These are phyloP conservation scores for Fusarium incarnatum DNA, from an alignment of 2,329 filamentous ascomycete species.

Conservation along the genomic window DNA sequence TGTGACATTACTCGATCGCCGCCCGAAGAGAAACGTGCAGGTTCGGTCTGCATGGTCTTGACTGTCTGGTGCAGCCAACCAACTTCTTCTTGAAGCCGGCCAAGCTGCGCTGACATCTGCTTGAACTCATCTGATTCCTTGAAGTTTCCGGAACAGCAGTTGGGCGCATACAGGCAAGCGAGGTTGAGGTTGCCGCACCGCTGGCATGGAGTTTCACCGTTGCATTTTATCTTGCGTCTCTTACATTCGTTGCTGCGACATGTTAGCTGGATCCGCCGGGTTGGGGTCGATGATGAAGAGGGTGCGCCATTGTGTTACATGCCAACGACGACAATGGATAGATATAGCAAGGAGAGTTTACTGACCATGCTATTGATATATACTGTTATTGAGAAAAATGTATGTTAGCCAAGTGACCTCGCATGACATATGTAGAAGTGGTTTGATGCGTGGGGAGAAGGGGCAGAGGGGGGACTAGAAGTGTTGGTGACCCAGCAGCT, in stretches of 20 bases:
- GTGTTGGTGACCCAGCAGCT: not conserved
- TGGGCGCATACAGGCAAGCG: conserved; percentile 73
- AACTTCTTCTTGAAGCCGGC: conserved; percentile 84
- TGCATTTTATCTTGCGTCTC: conserved; percentile 80
- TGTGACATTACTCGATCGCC: conserved; percentile 58
- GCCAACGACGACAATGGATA: not conserved
- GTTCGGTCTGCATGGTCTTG: conserved; percentile 71
- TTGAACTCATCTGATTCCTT: conserved; percentile 94
- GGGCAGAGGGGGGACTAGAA: conserved; percentile 1
- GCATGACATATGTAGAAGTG: not conserved
- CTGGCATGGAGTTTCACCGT: conserved; percentile 75
- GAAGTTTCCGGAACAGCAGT: conserved; percentile 80
- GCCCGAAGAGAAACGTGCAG: conserved; percentile 58
- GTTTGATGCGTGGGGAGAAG: not conserved
- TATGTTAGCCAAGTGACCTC: conserved; percentile 32
- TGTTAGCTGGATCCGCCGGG: not conserved
- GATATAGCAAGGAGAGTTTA: not conserved
- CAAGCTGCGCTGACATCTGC: conserved; percentile 80
- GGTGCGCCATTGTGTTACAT: not conserved
- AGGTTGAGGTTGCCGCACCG: conserved; percentile 76
- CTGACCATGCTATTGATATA: conserved; percentile 72
- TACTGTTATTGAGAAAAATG: conserved; percentile 55
- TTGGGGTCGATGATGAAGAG: not conserved
- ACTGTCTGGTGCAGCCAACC: conserved; percentile 79
- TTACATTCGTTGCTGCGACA: conserved; percentile 75